Evolutionary conservation across 2,329 filamentous ascomycete species (phyloP), one percentile per base, ranked within the genome.

Genomic region (Ustilaginoidea virens): DNA sequence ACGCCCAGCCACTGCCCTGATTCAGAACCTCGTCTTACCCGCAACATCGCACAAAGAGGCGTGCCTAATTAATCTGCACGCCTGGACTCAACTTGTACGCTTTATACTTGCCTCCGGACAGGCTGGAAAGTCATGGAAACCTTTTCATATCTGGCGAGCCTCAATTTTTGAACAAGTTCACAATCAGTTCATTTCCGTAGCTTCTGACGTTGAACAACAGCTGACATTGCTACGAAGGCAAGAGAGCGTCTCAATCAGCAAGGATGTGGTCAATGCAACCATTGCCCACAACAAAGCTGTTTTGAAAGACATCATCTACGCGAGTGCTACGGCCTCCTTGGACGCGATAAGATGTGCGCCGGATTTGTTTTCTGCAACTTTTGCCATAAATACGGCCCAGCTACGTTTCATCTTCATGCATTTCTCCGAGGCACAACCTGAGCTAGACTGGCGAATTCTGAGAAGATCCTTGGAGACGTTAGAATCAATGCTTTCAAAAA

Each of bases 21-120:
- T 79, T 8, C 66, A 74, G 44, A 59, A 66, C 30, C 56, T 80
- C 2, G 69, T 80, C 3, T 46, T 55, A 12, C 67, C 72, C 1
- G 62, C 58, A 13, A 67, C 54, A 32, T 76, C 74, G 7, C 74
- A 80, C 43, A 74, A 72, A 39, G 69, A 75, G 44, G 74, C 73
- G 3, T 76, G 69, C 39, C 49, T 73, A 17, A 74, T 77, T 38
- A 77, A 68, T 34, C 43, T 79, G 11, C 60, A 67, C 27, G 63
- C 73, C 6, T 79, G 74, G 73, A 62, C 53, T 30, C 70, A 76
- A 37, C 52, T 79, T 17, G 61, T 71, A 2, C 60, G 63, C 12
- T 78, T 73, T 39, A 46, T 75, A 15, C 54, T 74, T 5, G 56
- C 61, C 1, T 56, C 51, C 0, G 56, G 56, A 7, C 51, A 56